phyloP scores from a whole-genome alignment of 2,329 filamentous ascomycete species.

The Cyphellophora attinorum region DNA sequence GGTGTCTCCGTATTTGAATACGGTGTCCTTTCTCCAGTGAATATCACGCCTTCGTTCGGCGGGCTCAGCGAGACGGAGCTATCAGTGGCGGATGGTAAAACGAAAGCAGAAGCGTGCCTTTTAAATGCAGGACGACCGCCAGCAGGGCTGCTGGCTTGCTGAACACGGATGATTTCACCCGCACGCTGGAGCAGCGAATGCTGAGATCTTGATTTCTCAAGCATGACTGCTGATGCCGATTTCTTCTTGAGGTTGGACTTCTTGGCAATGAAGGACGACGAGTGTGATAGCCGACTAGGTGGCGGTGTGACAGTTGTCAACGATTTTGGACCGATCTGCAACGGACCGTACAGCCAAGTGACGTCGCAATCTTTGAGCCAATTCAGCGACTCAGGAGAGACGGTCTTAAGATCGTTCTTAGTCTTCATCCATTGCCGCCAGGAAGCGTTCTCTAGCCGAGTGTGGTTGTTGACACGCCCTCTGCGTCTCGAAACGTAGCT shows the following conservation, averaged over 20 bases:
- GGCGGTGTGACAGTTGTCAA: conserved; percentile 33
- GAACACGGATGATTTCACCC: conserved; percentile 73
- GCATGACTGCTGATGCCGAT: conserved; percentile 90
- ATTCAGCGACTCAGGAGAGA: conserved; percentile 85
- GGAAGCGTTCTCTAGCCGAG: conserved; percentile 84
- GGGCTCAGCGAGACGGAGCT: conserved; percentile 46
- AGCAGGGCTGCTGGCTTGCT: conserved; percentile 51
- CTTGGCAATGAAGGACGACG: conserved; percentile 60
- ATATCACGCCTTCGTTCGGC: conserved; percentile 25
- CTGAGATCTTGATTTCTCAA: conserved; percentile 77
- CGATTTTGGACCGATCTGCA: conserved; percentile 53
- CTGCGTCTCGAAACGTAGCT: conserved; percentile 77
- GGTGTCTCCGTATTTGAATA: conserved; percentile 51
- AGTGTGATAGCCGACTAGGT: conserved; percentile 48
- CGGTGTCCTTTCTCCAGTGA: conserved; percentile 41
- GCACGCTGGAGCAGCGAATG: conserved; percentile 86
- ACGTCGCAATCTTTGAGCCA: conserved; percentile 98
- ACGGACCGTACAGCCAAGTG: conserved; percentile 90
- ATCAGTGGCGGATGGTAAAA: conserved; percentile 45
- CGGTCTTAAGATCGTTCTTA: conserved; percentile 75
- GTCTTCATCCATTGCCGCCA: conserved; percentile 96
- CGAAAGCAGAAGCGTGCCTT: conserved; percentile 60
- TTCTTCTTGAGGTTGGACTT: conserved; percentile 95
- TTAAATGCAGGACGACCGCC: conserved; percentile 47
- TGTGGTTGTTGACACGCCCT: conserved; percentile 69